Evolutionary conservation across 1,284 basidiomycete species (phyloP), one percentile per base, ranked within the genome.

Genomic region (Ganoderma lucidum): DNA sequence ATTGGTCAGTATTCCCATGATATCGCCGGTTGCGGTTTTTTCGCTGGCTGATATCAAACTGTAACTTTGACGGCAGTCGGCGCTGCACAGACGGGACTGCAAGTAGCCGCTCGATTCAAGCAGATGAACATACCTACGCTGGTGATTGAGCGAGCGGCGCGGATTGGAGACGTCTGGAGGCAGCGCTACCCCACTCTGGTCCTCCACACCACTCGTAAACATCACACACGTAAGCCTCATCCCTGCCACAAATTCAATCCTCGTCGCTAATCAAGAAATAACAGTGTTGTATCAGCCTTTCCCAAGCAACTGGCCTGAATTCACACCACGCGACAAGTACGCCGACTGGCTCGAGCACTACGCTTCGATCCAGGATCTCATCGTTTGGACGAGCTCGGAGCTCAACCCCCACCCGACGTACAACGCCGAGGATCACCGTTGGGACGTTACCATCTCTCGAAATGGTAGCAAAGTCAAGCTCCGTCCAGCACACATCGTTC

Each of bases 341-440:
- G 90, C 87, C 0, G 86, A 90, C 75, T 92, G 88, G 87, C 80
- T 92, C 4, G 89, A 92, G 76, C 79, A 81, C 10, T 93, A 92
- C 77, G 90, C 87, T 3, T 81, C 86, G 39, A 80, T 85, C 1
- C 83, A 92, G 74, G 89, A 92, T 70, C 76, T 92, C 53, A 86
- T 88, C 73, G 81, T 88, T 23, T 92, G 91, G 90, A 87, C 86
- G 0, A 85, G 85, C 19, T 82, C 87, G 0, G 83, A 84, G 72
- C 65, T 85, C 45, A 56, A 69, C 62, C 70, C 65, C 63, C 69
- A 65, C 6, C 80, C 83, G 6, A 66, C 62, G 1, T 85, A 81
- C 74, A 82, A 88, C 72, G 70, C 77, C 3, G 73, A 75, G 0
- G 82, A 79, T 6, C 77, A 82, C 8, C 80, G 80, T 60, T 92